phyloP scores from a whole-genome alignment of 441 rosid species.

The Melastoma candidum region DNA sequence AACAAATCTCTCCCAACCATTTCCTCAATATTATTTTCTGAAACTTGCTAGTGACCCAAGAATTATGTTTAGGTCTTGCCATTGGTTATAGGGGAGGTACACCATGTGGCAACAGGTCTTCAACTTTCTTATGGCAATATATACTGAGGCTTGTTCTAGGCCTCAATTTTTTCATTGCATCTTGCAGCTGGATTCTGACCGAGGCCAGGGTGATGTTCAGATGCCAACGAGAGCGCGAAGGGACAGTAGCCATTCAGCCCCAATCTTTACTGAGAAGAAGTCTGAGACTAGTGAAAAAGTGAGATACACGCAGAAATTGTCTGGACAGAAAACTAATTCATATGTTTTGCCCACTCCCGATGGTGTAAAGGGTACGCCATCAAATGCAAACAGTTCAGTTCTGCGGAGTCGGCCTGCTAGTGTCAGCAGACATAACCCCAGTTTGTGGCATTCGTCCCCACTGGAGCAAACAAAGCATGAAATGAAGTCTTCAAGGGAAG shows the following conservation, averaged over 20 bases:
- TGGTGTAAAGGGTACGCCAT: constrained; percentile 39
- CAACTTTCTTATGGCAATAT: no score
- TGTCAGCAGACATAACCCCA: constrained; percentile 35
- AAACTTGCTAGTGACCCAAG: no score
- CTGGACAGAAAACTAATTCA: constrained; percentile 35
- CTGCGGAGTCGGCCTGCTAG: constrained; percentile 35
- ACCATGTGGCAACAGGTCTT: no score
- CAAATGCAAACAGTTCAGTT: constrained; percentile 32
- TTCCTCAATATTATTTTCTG: no score
- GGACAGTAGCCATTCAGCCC: constrained; percentile 76
- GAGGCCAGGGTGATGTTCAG: constrained; percentile 33
- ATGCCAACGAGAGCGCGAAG: constrained; percentile 33
- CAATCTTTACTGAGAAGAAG: constrained; percentile 72
- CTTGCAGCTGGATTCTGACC: constrained; percentile 43
- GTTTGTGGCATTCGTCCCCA: constrained; percentile 72
- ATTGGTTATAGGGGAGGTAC: no score
- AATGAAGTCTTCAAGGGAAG: constrained; percentile 21
- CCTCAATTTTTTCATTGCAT: background rate
- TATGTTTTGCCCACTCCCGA: constrained; percentile 80
- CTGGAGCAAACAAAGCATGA: constrained; percentile 66
- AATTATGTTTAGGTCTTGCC: no score
- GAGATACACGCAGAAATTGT: constrained; percentile 39
- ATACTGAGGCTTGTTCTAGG: no score
- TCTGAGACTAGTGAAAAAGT: constrained; percentile 47
- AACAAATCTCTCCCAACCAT: no score